Conservation (phyloP, 257 asterid species). For the Solanum lycopersicoides region DNA sequence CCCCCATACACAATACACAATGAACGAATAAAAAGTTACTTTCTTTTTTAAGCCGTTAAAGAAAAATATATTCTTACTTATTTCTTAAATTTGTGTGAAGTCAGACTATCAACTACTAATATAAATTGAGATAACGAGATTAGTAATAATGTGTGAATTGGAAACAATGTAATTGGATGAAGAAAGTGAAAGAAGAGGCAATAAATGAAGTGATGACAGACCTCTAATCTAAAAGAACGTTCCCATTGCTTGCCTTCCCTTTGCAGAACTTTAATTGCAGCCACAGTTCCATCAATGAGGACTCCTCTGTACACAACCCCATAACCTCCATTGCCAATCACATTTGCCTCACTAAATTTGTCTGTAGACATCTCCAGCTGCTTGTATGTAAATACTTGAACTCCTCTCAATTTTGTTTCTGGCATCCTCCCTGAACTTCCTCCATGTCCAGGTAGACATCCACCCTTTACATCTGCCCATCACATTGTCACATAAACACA, state of each 20-base stretch:
- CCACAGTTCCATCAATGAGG: constrained; percentile 49
- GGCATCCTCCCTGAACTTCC: constrained; percentile 13
- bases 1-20: not conserved
- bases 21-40: not conserved
- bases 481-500: not conserved
- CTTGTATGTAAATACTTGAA: constrained; percentile 54
- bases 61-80: too few relatives aligned
- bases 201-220: constrained; percentile 21
- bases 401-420: constrained; percentile 28
- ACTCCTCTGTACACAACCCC: constrained; percentile 49
- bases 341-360: constrained; percentile 38
- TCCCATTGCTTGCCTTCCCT: constrained; percentile 60
- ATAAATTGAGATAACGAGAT: not conserved
- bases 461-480: constrained; percentile 23
- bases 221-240: constrained; percentile 77
- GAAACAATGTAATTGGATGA: not conserved
- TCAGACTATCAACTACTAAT: too few relatives aligned
- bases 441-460: constrained; percentile 50
- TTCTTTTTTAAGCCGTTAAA: not conserved
- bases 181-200: not conserved
- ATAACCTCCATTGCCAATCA: constrained; percentile 34
- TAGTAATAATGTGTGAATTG: not conserved
- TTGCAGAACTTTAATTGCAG: constrained; percentile 54
- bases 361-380: constrained; percentile 58
- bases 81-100: too few relatives aligned